Evolutionary conservation across 306 rosid genomes (phyloP).

Genomic region (Trifolium repens): DNA sequence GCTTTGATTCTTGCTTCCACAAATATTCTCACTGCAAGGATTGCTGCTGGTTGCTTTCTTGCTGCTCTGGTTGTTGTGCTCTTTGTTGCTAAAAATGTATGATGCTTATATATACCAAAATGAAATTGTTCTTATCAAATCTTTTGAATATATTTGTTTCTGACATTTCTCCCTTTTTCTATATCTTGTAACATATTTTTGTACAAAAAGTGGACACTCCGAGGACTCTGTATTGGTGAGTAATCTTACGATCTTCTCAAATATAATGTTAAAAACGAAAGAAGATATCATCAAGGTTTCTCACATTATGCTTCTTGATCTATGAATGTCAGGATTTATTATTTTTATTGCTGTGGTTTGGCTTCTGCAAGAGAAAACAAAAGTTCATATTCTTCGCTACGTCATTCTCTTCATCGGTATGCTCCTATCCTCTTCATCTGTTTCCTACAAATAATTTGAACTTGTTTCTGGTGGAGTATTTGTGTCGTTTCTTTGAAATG

Average conservation of each 20-base stretch:
- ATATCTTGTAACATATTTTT: conserved; percentile 26
- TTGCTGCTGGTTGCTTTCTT: conserved; percentile 90
- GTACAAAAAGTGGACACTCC: conserved; percentile 84
- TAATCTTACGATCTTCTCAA: conserved; percentile 29
- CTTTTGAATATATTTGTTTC: conserved; percentile 7
- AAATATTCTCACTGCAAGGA: conserved; percentile 73
- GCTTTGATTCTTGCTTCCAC: conserved; percentile 91
- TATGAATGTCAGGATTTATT: conserved; percentile 74
- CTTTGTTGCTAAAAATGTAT: conserved; percentile 89
- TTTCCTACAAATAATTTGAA: conserved; percentile 36
- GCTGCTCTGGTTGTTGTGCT: conserved; percentile 83
- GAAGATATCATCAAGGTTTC: conserved; percentile 26
- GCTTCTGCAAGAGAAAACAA: conserved; percentile 91
- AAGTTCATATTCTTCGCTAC: conserved; percentile 76
- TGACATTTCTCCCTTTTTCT: conserved; percentile 41
- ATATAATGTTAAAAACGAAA: conserved; percentile 17
- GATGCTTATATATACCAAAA: conserved; percentile 38
- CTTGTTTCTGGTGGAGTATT: conserved; percentile 17
- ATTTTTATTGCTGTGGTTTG: conserved; percentile 78
- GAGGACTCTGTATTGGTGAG: conserved; percentile 94
- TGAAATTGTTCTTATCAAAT: conserved; percentile 9
- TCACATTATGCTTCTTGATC: conserved; percentile 38
- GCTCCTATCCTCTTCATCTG: conserved; percentile 37
- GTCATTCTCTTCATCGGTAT: conserved; percentile 92
- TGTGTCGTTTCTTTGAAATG: conserved; percentile 28